Evolutionary conservation across 2,329 filamentous ascomycete genomes (phyloP), one percentile per base, ranked within the genome.

Genomic region (Cytospora piceae): DNA sequence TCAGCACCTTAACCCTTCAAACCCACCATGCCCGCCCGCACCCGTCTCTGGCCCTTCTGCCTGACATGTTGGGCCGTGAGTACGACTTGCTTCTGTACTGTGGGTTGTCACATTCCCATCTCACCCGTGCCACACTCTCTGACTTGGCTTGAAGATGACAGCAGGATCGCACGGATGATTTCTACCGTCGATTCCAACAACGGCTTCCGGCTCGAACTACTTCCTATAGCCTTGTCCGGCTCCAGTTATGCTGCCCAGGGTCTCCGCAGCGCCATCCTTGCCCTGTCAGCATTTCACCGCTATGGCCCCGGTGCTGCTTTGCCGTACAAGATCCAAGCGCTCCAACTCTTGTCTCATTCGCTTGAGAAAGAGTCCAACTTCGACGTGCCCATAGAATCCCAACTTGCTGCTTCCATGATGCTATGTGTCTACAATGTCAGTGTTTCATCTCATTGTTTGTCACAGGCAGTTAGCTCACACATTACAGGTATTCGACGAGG

Each of bases 331-430:
- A 70, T 75, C 4, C 74, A 74, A 22, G 80, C 81, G 0, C 77
- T 82, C 46, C 73, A 74, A 22, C 71, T 75, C 12, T 69, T 83
- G 22, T 77, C 73, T 24, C 74, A 75, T 11, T 79, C 79, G 4
- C 70, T 83, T 24, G 55, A 58, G 17, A 70, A 67, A 27, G 73
- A 74, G 54, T 72, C 72, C 5, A 67, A 70, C 15, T 70, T 67
- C 46, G 56, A 66, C 34, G 42, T 15, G n/a, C 73, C 71, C 20
- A 76, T 74, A 8, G 75, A 78, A 58, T 75, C 74, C 9, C 80
- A 81, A 65, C 74, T 82, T 59, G 79, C 81, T 17, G 77, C 80
- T 15, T 81, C 78, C 9, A 81, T 83, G 81, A 82, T 83, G 80
- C 75, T 83, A 8, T 82, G 80, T 61, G 80, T 83, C 20, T 82